Evolutionary conservation across 768 basidiomycete species (phyloP), one percentile per base, ranked within the genome.

Genomic region (Panaeolus papilionaceus): DNA sequence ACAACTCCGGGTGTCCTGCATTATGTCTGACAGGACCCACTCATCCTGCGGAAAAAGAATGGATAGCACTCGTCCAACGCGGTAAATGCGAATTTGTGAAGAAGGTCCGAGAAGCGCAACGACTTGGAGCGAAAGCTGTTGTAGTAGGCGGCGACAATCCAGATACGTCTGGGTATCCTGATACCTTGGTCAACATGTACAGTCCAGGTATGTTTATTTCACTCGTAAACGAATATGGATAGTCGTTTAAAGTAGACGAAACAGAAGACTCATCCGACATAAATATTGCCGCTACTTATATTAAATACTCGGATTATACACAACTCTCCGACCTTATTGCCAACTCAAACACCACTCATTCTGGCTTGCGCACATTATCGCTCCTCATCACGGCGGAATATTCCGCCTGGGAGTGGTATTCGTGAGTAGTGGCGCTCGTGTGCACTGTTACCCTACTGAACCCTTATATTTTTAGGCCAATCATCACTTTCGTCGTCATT

Each of bases 391-490:
- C 87, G 14, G 89, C 91, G 4, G 91, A 93, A 69, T 92, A 90
- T 74, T 90, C 92, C 14, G 87, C 90, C 49, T 96, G 94, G 90
- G 93, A 95, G 74, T 96, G 95, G 94, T 95, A 94, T 75, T 94
- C 92, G 93, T 94, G 72, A 71, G 89, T 86, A 71, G 65, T 28
- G 47, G 12, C 37, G 54, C 66, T 58, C 54, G 54, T 58, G 54
- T 58, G 54, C 54, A 7, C 33, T 58, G 6, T 58, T 33, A 28
- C 28, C 33, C 14, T 11, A 28, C 28, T 58, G 54, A 51, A 37
- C 12, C 28, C 11, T 58, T 58, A 14, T n/a, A 45, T 45, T 51
- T 51, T 58, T 69, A 94, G 93, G 63, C 94, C 94, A 14, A 92
- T 95, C 70, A 83, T 95, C 66, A 95, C 94, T 10, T 94, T 95